phyloP scores from a whole-genome alignment of 2,329 filamentous ascomycete species.

The Nemania serpens region DNA sequence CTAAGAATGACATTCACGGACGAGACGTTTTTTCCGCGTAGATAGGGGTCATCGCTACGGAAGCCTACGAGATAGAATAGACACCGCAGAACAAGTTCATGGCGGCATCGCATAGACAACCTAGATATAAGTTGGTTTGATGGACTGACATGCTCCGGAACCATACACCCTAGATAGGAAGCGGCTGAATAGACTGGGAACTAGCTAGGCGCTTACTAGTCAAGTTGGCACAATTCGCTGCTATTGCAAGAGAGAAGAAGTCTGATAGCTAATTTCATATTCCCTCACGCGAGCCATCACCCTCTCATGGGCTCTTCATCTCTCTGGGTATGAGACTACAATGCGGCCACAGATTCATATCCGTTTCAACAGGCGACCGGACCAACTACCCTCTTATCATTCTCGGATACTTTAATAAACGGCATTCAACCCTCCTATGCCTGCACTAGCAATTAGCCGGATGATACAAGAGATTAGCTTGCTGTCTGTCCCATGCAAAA shows the following conservation, averaged over 20 bases:
- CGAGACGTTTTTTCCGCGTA: neutral
- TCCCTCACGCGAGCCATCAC: neutral
- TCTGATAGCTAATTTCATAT: neutral
- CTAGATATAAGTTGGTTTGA: neutral
- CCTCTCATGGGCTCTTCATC: neutral
- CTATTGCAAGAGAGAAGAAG: neutral
- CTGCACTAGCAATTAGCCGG: no score
- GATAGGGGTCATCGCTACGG: no score
- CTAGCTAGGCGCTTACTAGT: neutral
- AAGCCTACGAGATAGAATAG: neutral
- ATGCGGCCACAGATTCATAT: no score
- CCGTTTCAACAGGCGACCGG: no score
- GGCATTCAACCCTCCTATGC: no score
- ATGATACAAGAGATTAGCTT: no score
- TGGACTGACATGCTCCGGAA: neutral
- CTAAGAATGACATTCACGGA: neutral
- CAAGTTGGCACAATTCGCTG: neutral
- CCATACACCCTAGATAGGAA: neutral
- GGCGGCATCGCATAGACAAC: neutral
- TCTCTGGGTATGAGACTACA: no score
- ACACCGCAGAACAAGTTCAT: neutral
- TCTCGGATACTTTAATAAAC: no score
- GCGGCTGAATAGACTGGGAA: conserved; percentile 7
- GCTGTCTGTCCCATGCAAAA: no score
- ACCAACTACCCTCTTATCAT: no score